Evolutionary conservation across 2,329 filamentous ascomycete species (phyloP).

Genomic region (Cladosporium sp.): DNA sequence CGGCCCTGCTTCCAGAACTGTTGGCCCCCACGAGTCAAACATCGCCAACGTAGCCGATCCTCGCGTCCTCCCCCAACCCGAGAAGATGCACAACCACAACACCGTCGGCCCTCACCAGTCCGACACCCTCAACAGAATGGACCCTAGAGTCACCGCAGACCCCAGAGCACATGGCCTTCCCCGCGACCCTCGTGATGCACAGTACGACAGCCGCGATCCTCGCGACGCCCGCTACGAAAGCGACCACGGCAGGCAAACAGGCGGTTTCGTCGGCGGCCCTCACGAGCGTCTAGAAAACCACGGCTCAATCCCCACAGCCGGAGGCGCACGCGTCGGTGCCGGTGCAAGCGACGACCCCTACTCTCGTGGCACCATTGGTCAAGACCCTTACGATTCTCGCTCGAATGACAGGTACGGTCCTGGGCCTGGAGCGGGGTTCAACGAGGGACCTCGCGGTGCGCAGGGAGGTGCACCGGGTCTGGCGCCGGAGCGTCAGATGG

Average conservation of each 20-base stretch:
- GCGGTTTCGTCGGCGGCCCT: constrained; percentile 5
- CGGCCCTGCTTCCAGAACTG: constrained; percentile 2
- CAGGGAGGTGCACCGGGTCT: not conserved
- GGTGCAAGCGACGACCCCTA: not conserved
- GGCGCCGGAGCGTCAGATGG: not conserved
- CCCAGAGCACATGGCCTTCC: constrained; percentile 5
- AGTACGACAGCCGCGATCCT: constrained; percentile 12
- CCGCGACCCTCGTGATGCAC: constrained; percentile 11
- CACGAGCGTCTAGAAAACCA: constrained; percentile 7
- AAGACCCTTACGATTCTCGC: not conserved
- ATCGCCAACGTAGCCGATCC: constrained; percentile 17
- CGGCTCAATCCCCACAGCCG: constrained; percentile 3
- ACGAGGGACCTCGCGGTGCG: not conserved
- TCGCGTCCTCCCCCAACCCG: constrained; percentile 14
- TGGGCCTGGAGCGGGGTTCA: not conserved
- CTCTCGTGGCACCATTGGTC: not conserved
- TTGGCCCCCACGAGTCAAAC: constrained; percentile 24
- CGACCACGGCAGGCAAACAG: not conserved
- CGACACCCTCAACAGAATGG: constrained; percentile 22
- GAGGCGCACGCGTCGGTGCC: not conserved
- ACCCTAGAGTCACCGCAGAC: constrained; percentile 17
- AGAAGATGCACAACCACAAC: constrained; percentile 9
- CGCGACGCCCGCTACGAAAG: not conserved
- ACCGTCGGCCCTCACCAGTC: constrained; percentile 10
- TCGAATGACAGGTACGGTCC: not conserved